These are phyloP conservation scores for Neurospora discreta DNA, from an alignment of 495 filamentous ascomycete genomes.

Conservation along the genomic window DNA sequence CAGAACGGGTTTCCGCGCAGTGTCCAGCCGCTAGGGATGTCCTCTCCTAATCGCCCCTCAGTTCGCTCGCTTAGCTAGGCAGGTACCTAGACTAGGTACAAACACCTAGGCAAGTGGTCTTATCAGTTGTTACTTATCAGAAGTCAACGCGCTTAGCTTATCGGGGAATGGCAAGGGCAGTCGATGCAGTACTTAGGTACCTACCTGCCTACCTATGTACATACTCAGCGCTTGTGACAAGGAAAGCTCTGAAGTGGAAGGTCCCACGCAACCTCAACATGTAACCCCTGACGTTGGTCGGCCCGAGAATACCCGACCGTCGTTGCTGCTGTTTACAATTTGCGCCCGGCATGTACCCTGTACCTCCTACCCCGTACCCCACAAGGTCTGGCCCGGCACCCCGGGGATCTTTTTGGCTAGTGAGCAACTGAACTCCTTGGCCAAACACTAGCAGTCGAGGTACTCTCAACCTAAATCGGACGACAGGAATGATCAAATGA, in stretches of 20 bases:
- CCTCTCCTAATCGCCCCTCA: not conserved
- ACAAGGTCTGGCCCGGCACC: not conserved
- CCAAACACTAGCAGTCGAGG: not conserved
- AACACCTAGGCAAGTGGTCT: not conserved
- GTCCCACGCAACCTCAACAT: too few species aligned
- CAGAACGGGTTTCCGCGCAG: not conserved
- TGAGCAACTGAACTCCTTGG: not conserved
- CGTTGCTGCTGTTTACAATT: not conserved
- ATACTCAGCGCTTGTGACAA: too few species aligned
- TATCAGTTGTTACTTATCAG: not conserved
- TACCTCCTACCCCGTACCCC: not conserved
- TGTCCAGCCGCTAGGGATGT: not conserved
- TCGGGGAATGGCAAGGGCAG: not conserved
- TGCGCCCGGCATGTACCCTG: not conserved
- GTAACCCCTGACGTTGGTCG: not conserved
- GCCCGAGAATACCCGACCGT: slow-evolving; percentile 22
- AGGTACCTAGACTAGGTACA: too few species aligned
- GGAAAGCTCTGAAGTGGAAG: too few species aligned
- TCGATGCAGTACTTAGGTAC: not conserved
- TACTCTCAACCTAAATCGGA: not conserved
- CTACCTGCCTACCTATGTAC: too few species aligned
- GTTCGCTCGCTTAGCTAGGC: not conserved
- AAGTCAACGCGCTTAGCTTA: not conserved
- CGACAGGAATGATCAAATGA: not conserved
- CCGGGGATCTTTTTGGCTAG: not conserved